These are phyloP conservation scores for Ganoderma meredithae DNA, from an alignment of 1,284 basidiomycete genomes.

Conservation along the genomic window DNA sequence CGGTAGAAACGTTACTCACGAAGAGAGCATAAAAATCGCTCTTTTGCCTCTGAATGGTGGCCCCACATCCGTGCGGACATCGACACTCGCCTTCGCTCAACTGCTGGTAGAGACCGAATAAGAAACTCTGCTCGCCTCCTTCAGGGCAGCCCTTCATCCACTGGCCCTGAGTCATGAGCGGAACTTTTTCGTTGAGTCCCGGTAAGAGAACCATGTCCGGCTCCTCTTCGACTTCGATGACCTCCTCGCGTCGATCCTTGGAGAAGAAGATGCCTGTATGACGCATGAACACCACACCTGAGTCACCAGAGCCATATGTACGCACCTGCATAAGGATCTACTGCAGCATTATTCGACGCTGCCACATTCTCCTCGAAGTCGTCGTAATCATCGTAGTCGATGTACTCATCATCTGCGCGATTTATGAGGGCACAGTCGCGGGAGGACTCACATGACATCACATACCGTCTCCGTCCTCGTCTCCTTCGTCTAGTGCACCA, in stretches of 20 bases:
- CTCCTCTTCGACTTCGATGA: conserved; percentile 86
- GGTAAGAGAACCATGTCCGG: conserved; percentile 61
- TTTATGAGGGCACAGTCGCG: conserved; percentile 4
- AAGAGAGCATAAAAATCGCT: conserved; percentile 84
- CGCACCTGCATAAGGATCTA: conserved; percentile 83
- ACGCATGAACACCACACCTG: conserved; percentile 5
- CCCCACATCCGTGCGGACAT: conserved; percentile 80
- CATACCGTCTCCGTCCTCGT: conserved; percentile 57
- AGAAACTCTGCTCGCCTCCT: conserved; percentile 86
- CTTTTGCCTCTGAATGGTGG: conserved; percentile 63
- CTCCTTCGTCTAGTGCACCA: conserved; percentile 46
- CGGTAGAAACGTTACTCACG: conserved; percentile 55
- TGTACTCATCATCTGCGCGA: conserved; percentile 58
- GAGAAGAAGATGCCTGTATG: conserved; percentile 88
- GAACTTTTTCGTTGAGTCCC: conserved; percentile 55
- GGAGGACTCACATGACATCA: conserved; percentile 29
- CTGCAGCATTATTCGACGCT: conserved; percentile 57
- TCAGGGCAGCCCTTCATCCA: conserved; percentile 98
- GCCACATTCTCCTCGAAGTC: conserved; percentile 53
- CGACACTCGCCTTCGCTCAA: conserved; percentile 67
- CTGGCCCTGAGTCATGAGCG: conserved; percentile 85
- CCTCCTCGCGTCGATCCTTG: conserved; percentile 86
- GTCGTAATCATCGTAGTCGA: conserved; percentile 77
- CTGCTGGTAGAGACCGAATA: conserved; percentile 84
- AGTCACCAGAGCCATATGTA: not conserved